Evolutionary conservation across 2,329 filamentous ascomycete species (phyloP), one percentile per base, ranked within the genome.

Genomic region (Xylaria sp.): DNA sequence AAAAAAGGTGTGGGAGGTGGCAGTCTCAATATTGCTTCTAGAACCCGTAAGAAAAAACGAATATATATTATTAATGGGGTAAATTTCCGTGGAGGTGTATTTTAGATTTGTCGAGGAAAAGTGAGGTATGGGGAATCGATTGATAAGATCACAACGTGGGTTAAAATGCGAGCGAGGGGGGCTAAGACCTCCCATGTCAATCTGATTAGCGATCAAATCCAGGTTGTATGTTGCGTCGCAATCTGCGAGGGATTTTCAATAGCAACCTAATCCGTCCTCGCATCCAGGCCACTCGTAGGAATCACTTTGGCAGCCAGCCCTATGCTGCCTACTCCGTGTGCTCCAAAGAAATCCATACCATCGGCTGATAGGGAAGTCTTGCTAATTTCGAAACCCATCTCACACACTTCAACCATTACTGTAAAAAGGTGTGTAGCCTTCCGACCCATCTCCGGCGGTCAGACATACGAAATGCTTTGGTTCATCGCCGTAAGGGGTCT

Each of bases 361-460:
- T 34, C 34, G 34, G 48, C 15, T 50, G 67, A 66, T 69, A 63
- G 67, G 63, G 41, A 69, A 69, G 58, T 69, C 2, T 61, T 67
- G 64, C 67, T 67, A n/a, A 51, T 64, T 60, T 55, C 28, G 41
- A 66, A 66, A 54, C 15, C 31, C 28, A 63, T 63, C 63, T 60
- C 63, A 60, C 63, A 12, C 61, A 52, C 62, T 41, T 51, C 39
- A 34, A 41, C 61, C 41, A 59, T 34, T 25, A 23, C 48, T 28
- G 28, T 62, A 41, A 37, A 52, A 44, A 52, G 34, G 60, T 31
- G 46, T 54, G 48, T 58, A 10, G 34, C 44, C 15, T 69, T 44
- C 66, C 62, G 66, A 62, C 25, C 61, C 57, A 58, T 69, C 51
- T 59, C 66, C 67, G 58, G 63, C 54, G 39, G 63, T 63, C 57